Percentiles rank a stretch among this genome's conserved stretches.
Evolutionary conservation across 1,284 basidiomycete genomes (phyloP).

Genomic region (Pulveroboletus ridleyi): DNA sequence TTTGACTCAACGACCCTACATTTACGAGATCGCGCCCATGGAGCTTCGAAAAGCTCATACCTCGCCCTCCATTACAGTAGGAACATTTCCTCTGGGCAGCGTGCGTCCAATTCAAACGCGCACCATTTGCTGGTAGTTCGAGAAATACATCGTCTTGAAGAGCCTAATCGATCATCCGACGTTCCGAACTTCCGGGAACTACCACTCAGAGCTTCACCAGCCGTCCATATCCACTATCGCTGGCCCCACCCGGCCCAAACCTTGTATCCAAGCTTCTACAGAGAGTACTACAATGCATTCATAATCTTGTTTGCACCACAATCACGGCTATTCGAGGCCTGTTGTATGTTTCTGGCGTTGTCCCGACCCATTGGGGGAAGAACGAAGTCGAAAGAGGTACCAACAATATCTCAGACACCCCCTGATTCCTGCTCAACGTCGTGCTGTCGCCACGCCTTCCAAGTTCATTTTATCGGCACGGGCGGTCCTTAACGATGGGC

Average conservation of each 20-base stretch:
- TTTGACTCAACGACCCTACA: conserved; percentile 18
- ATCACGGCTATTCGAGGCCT: conserved; percentile 41
- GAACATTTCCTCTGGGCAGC: conserved; percentile 13
- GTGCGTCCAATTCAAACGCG: not conserved
- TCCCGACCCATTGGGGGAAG: conserved; percentile 30
- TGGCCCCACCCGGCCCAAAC: conserved; percentile 27
- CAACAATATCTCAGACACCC: conserved; percentile 40
- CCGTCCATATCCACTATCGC: conserved; percentile 5
- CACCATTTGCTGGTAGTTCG: conserved; percentile 3
- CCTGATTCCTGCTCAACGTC: conserved; percentile 41
- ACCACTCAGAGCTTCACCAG: not conserved
- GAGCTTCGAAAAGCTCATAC: conserved; percentile 11
- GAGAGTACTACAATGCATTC: conserved; percentile 30
- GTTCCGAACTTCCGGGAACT: conserved; percentile 16
- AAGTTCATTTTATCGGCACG: conserved; percentile 43
- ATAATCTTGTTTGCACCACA: conserved; percentile 31
- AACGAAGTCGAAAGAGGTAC: conserved; percentile 23
- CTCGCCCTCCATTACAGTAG: conserved; percentile 3
- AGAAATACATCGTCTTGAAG: conserved; percentile 16
- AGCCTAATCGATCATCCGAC: conserved; percentile 11
- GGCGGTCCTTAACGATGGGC: conserved; percentile 39
- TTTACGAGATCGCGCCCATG: conserved; percentile 29
- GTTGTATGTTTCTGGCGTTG: conserved; percentile 41
- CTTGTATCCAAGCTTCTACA: conserved; percentile 38
- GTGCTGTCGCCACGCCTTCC: conserved; percentile 42